phyloP scores from a whole-genome alignment of 352 stramenopile genomes.

The Saprolegnia diclina region DNA sequence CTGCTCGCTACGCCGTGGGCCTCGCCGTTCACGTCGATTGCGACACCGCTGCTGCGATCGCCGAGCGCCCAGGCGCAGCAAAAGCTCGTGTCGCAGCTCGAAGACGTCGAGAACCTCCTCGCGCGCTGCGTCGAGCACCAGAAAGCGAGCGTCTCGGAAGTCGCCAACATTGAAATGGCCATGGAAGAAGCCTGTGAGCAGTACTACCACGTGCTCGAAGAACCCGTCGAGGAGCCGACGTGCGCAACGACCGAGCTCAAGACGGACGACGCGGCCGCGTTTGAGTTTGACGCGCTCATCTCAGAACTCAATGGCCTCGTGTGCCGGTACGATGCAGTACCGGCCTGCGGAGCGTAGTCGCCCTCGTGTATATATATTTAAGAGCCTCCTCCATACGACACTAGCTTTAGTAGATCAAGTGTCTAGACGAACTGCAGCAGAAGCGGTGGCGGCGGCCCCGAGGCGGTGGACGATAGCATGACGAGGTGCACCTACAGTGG shows the following conservation, averaged over 20 bases:
- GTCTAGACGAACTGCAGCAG: not conserved
- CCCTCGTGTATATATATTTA: constrained; percentile 2
- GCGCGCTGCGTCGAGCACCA: constrained; percentile 12
- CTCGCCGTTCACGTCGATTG: not conserved
- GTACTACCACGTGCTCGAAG: constrained; percentile 5
- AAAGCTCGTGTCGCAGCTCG: constrained; percentile 5
- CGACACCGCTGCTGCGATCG: constrained; percentile 2
- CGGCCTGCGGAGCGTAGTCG: not conserved
- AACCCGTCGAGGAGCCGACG: not conserved
- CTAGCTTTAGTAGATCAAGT: not conserved
- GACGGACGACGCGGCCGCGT: not conserved
- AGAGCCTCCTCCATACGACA: not conserved
- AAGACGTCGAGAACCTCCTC: constrained; percentile 8
- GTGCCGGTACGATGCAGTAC: constrained; percentile 1
- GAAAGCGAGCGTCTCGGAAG: not conserved
- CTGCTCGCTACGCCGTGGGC: not conserved
- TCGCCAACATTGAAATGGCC: constrained; percentile 6
- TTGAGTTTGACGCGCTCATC: constrained; percentile 12
- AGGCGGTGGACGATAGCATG: not conserved
- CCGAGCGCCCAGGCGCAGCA: constrained; percentile 9
- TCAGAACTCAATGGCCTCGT: constrained; percentile 9
- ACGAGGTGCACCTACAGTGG: not conserved
- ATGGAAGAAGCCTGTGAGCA: constrained; percentile 1
- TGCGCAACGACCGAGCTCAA: not conserved
- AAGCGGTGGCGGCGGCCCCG: not conserved